Evolutionary conservation across 805 yeast genomes (phyloP).

Genomic region (Sugiyamaella chiloensis): DNA sequence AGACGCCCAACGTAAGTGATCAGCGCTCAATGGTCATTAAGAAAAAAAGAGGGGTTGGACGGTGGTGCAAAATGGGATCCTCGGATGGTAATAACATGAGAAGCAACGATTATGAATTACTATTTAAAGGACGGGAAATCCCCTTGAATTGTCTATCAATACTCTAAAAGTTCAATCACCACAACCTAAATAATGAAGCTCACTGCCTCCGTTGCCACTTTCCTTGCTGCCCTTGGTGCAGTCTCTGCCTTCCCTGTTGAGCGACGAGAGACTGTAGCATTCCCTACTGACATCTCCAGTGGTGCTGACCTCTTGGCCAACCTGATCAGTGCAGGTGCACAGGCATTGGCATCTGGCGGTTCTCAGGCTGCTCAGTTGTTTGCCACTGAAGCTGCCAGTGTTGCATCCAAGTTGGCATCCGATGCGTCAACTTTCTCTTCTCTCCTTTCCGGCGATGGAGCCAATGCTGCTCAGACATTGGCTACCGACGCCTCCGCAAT

Average conservation of each 20-base stretch:
- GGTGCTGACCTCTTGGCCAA: conserved; percentile 2
- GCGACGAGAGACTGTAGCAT: not conserved
- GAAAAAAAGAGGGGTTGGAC: not conserved
- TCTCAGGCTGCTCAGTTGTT: conserved; percentile 2
- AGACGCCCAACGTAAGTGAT: no score
- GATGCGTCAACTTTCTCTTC: conserved; percentile 2
- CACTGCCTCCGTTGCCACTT: conserved; percentile 2
- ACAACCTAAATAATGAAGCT: not conserved
- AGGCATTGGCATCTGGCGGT: not conserved
- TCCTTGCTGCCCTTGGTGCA: not conserved
- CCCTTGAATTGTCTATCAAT: not conserved
- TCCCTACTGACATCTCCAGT: not conserved
- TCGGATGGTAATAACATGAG: not conserved
- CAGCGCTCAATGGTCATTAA: no score
- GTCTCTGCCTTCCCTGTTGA: not conserved
- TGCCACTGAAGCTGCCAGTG: not conserved
- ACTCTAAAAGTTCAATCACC: not conserved
- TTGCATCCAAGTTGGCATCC: not conserved
- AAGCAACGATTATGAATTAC: not conserved
- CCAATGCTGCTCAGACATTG: not conserved
- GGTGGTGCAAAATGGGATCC: not conserved
- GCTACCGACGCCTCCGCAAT: conserved; percentile 1
- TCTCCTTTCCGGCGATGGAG: not conserved
- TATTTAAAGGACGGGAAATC: not conserved
- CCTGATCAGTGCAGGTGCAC: conserved; percentile 2